Conservation (phyloP, 2,329 filamentous ascomycete species). For the Diplodia mutila region DNA sequence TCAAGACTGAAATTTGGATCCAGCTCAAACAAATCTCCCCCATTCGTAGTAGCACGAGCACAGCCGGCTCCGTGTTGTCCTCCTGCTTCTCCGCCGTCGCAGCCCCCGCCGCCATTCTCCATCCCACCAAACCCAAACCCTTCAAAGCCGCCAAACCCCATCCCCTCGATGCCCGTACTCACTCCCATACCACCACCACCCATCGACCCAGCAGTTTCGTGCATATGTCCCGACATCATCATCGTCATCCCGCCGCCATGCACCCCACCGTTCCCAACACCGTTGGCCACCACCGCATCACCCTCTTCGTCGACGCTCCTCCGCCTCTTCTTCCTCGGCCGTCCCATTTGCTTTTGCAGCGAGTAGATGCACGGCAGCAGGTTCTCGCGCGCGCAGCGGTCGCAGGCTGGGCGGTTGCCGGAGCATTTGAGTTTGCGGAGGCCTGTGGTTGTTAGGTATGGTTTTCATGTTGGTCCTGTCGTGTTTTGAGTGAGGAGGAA, state of each 20-base stretch:
- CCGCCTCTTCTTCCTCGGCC: slow-evolving; percentile 55
- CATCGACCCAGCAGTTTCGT: neutral
- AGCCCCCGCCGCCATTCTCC: neutral
- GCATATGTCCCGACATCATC: neutral
- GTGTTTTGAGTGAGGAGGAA: too few relatives aligned
- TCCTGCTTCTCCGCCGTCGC: neutral
- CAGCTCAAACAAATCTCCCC: slow-evolving; percentile 6
- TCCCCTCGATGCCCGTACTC: neutral
- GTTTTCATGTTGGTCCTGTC: neutral
- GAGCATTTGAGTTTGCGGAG: slow-evolving; percentile 55
- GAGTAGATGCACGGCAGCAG: slow-evolving; percentile 51
- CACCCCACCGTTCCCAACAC: neutral
- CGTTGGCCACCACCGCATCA: neutral
- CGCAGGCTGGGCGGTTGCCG: slow-evolving; percentile 47
- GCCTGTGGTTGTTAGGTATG: slow-evolving; percentile 35
- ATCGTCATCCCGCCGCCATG: neutral
- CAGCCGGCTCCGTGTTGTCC: neutral
- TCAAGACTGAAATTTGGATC: slow-evolving; percentile 14
- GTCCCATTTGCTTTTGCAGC: slow-evolving; percentile 54
- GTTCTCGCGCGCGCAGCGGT: slow-evolving; percentile 47
- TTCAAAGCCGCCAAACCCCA: slow-evolving; percentile 14
- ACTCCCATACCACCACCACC: neutral
- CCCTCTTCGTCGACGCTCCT: neutral
- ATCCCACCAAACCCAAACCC: slow-evolving; percentile 1
- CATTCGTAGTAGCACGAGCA: neutral